Base-by-base conservation (phyloP, 306 rosid genomes). In the Castanopsis chinensis region DNA sequence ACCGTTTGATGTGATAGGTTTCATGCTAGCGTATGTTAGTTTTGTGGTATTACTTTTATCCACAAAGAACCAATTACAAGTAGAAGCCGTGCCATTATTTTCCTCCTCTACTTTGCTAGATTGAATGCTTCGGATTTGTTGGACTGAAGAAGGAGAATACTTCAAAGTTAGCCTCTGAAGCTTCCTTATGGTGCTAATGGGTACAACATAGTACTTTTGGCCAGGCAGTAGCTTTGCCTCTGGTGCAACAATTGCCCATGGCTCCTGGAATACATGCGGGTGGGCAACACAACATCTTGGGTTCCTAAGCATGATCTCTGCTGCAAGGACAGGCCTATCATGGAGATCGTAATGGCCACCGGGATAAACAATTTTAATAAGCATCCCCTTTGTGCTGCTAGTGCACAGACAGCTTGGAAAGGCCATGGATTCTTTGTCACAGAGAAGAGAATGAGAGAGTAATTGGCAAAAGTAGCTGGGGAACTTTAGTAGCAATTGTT, bases 231-330 rank as follows among this genome's bases (percentile, higher is more conserved):
- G 88, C 81, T 72, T 75, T n/a, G 90, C 81, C 37, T 93, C 91
- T 19, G 95, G 92, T 28, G 69, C 85, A 73, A 91, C 90, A 63
- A 90, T 73, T n/a, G 89, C 93, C 97, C 91, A 87, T 45, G 97
- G 95, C 71, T 87, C 87, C 83, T 85, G 86, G 80, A 88, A 90
- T 61, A 90, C 88, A 9, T 83, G 69, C 0, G 97, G 96, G 79
- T 87, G 74, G 0, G 92, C 82, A 1, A 93, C 83, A 17, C 78
- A 84, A 73, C 90, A 80, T 73, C 76, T 83, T 1, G 92, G 94
- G 61, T 91, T 83, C 59, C 80, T 88, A 19, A 52, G 30, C 87
- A 87, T 85, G 19, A 93, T 87, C 82, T 87, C 90, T 2, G 83
- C 89, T 13, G 92, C 95, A 2, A 69, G 88, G 35, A 90, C 61